Conservation (phyloP, 2,329 filamentous ascomycete genomes). For the Fusarium buharicum region DNA sequence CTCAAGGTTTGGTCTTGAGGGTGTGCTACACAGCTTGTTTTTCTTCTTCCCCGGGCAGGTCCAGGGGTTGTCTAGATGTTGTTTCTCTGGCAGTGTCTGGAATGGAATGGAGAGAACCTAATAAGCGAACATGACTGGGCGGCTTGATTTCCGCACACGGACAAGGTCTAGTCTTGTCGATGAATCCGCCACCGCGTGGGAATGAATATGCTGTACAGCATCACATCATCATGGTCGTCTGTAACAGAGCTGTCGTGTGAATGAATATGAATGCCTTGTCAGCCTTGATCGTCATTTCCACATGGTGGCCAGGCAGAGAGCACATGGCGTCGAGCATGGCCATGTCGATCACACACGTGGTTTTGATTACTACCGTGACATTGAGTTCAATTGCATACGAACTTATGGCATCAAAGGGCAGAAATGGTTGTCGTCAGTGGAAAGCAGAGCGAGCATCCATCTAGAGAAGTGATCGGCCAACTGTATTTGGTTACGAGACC, state of each 20-base stretch:
- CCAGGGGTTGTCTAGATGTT: neutral
- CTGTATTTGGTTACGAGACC: too few relatives aligned
- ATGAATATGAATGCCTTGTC: too few relatives aligned
- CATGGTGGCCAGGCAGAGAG: constrained; percentile 11
- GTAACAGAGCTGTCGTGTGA: too few relatives aligned
- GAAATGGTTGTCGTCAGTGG: too few relatives aligned
- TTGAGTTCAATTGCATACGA: constrained; percentile 1
- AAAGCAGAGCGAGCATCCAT: too few relatives aligned
- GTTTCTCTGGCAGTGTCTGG: neutral
- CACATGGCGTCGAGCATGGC: constrained; percentile 15
- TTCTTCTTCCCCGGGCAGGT: too few relatives aligned
- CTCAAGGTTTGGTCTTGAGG: neutral
- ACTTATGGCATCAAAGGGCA: too few relatives aligned
- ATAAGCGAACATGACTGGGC: neutral
- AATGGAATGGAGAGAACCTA: neutral
- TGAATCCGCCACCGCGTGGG: too few relatives aligned
- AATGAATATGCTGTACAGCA: too few relatives aligned
- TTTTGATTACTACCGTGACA: constrained; percentile 16
- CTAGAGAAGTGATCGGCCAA: too few relatives aligned
- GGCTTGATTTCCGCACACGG: neutral
- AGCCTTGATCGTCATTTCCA: constrained; percentile 17
- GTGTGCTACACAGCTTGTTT: neutral
- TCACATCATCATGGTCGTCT: too few relatives aligned
- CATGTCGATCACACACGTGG: constrained; percentile 31
- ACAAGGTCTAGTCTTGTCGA: too few relatives aligned